Conservation (phyloP, 2,329 filamentous ascomycete species). For the Chrysoporthe austroafricana region DNA sequence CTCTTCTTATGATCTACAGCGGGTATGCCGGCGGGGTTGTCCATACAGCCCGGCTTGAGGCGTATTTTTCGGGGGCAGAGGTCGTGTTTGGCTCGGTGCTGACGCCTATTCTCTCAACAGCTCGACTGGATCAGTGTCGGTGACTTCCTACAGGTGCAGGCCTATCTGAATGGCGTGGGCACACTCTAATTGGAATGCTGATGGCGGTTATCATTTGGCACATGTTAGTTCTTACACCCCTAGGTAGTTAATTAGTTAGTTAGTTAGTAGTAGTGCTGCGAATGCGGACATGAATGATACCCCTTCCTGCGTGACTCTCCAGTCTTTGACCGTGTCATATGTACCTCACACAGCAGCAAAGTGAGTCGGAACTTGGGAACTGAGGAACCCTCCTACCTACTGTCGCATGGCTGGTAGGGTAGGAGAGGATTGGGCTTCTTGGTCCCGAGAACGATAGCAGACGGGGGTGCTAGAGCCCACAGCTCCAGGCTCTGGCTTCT, state of each 20-base stretch:
- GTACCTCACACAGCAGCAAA: too few relatives aligned
- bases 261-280: too few relatives aligned
- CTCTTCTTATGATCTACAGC: neutral
- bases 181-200: neutral
- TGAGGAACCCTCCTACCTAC: too few relatives aligned
- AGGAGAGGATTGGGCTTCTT: too few relatives aligned
- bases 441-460: too few relatives aligned
- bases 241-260: neutral
- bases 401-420: too few relatives aligned
- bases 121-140: constrained; percentile 27
- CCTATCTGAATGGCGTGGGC: constrained; percentile 20
- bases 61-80: neutral
- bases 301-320: too few relatives aligned
- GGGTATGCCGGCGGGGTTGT: too few relatives aligned
- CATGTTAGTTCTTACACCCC: neutral
- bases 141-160: constrained; percentile 24
- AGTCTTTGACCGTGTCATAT: too few relatives aligned
- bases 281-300: too few relatives aligned
- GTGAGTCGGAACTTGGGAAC: too few relatives aligned
- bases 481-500: neutral
- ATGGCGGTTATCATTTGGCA: neutral
- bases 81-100: neutral
- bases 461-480: too few relatives aligned
- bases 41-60: neutral
- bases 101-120: constrained; percentile 5